A percentile compares a stretch with the other conserved stretches of the same genome.
phyloP scores from a whole-genome alignment of 805 yeast species.

The Scheffersomyces amazonensis region DNA sequence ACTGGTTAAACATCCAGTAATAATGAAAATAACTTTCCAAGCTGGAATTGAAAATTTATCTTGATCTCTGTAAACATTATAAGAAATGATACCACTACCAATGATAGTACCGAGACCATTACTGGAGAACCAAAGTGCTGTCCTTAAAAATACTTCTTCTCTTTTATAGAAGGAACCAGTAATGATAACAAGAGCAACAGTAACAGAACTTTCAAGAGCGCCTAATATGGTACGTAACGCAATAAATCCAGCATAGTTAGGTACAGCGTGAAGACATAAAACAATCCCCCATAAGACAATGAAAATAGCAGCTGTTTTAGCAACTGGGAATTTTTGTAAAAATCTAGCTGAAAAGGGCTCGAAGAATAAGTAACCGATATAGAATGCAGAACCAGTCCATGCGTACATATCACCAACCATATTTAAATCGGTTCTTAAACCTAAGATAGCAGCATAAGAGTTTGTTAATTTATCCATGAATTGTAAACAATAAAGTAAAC shows the following conservation, averaged over 20 bases:
- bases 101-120: slow-evolving; percentile 33
- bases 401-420: slow-evolving; percentile 33
- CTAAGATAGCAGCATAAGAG: slow-evolving; percentile 38
- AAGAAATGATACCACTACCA: slow-evolving; percentile 48
- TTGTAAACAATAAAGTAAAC: slow-evolving; percentile 22
- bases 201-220: slow-evolving; percentile 36
- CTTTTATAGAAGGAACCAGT: slow-evolving; percentile 32
- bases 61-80: slow-evolving; percentile 43
- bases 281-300: slow-evolving; percentile 63
- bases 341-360: slow-evolving; percentile 46
- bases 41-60: slow-evolving; percentile 41
- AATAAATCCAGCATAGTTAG: slow-evolving; percentile 41
- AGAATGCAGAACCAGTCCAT: slow-evolving; percentile 39
- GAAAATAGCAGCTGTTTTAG: slow-evolving; percentile 46
- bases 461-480: slow-evolving; percentile 38
- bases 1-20: slow-evolving; percentile 59
- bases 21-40: slow-evolving; percentile 61
- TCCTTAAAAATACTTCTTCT: slow-evolving; percentile 33
- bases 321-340: slow-evolving; percentile 57
- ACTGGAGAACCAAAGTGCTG: slow-evolving; percentile 34
- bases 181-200: slow-evolving; percentile 39
- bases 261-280: slow-evolving; percentile 52
- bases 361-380: slow-evolving; percentile 59
- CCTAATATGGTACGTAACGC: slow-evolving; percentile 37
- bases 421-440: slow-evolving; percentile 33